These are phyloP conservation scores for Trichosporon sp. DNA, from an alignment of 1,284 basidiomycete genomes.

Conservation along the genomic window DNA sequence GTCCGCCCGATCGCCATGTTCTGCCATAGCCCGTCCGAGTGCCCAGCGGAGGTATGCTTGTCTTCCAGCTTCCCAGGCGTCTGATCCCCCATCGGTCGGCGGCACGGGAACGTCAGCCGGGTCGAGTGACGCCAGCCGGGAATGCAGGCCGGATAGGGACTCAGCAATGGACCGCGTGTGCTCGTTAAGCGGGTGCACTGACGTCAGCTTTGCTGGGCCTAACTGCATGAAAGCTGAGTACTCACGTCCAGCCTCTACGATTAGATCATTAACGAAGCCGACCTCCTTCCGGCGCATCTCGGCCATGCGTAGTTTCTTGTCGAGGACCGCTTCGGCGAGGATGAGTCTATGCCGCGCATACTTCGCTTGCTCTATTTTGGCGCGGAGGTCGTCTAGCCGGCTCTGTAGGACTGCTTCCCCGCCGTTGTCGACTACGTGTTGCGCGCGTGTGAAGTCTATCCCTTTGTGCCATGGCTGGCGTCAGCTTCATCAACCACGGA, in stretches of 20 bases:
- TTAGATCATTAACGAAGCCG: constrained; percentile 40
- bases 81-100: background rate
- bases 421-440: constrained; percentile 32
- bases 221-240: background rate
- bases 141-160: constrained; percentile 29
- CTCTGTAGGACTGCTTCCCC: constrained; percentile 34
- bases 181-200: constrained; percentile 38
- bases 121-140: background rate
- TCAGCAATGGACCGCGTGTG: constrained; percentile 23
- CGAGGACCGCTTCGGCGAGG: constrained; percentile 38
- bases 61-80: constrained; percentile 45
- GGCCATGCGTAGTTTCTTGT: constrained; percentile 34
- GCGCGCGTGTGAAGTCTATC: constrained; percentile 44
- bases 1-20: constrained; percentile 10
- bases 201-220: background rate
- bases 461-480: constrained; percentile 46
- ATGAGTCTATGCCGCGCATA: constrained; percentile 33
- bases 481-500: constrained; percentile 9
- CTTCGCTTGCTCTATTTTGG: constrained; percentile 43
- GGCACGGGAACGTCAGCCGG: background rate
- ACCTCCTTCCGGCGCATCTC: constrained; percentile 41
- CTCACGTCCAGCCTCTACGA: constrained; percentile 33
- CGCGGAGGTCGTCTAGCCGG: constrained; percentile 33
- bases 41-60: constrained; percentile 48
- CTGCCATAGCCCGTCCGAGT: constrained; percentile 26